Evolutionary conservation across 2,329 filamentous ascomycete species (phyloP).

Genomic region (Biscogniauxia sp.): DNA sequence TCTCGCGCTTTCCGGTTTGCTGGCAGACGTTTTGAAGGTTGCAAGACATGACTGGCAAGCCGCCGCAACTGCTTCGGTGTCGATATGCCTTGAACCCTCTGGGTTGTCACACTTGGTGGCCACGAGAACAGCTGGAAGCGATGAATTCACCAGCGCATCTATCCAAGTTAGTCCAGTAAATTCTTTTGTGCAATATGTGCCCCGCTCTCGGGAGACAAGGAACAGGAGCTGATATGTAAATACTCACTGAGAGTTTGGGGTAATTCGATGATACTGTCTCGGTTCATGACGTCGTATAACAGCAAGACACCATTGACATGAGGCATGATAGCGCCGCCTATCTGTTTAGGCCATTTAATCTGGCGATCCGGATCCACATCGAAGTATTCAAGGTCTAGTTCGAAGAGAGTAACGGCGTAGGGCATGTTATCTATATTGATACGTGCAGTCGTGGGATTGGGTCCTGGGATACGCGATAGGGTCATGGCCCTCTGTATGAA

Average conservation of each 20-base stretch:
- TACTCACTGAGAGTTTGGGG: slow-evolving; percentile 76
- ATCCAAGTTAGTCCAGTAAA: slow-evolving; percentile 21
- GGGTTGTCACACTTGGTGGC: slow-evolving; percentile 88
- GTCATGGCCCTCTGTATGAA: slow-evolving; percentile 64
- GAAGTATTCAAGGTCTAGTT: slow-evolving; percentile 65
- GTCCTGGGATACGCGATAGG: slow-evolving; percentile 50
- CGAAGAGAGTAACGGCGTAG: slow-evolving; percentile 60
- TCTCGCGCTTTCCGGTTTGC: slow-evolving; percentile 69
- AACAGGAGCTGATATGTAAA: not conserved
- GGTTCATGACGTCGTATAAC: slow-evolving; percentile 83
- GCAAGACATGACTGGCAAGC: slow-evolving; percentile 69
- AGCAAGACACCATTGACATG: slow-evolving; percentile 79
- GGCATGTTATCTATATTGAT: slow-evolving; percentile 57
- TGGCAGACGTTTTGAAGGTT: slow-evolving; percentile 70
- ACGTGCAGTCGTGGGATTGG: slow-evolving; percentile 54
- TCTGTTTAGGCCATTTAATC: slow-evolving; percentile 66
- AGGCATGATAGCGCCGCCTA: slow-evolving; percentile 69
- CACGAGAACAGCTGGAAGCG: slow-evolving; percentile 75
- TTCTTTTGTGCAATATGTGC: not conserved
- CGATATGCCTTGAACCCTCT: slow-evolving; percentile 66
- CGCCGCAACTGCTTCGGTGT: slow-evolving; percentile 60
- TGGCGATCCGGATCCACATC: slow-evolving; percentile 57
- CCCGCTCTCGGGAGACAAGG: not conserved
- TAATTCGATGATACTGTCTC: slow-evolving; percentile 70
- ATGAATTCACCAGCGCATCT: slow-evolving; percentile 73